Base-by-base conservation (phyloP, 2,329 filamentous ascomycete genomes). In the Golovinomyces cichoracearum region DNA sequence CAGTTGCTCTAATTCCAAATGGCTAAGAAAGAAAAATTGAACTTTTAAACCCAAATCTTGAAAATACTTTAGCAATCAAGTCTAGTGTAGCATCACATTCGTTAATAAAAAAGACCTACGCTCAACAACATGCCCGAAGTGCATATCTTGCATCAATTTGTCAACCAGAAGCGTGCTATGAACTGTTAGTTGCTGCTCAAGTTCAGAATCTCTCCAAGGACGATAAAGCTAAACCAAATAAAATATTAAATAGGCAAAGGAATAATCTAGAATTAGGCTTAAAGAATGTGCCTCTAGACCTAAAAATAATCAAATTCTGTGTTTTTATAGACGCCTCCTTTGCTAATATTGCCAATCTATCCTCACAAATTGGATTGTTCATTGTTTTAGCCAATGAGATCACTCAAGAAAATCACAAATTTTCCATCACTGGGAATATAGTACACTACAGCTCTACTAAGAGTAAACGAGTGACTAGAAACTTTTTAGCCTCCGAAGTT, bases 361-460 rank as follows among this genome's bases (percentile, higher is more conserved):
- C 38, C 23, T 55, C 45, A 3, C 31, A 56, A 26, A 50, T 57
- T 27, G 47, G 53, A 33, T 54, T 48, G 47, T 27, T 50, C 10
- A 53, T 56, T 25, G 42, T 53, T 17, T n/a, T 57, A 19, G 45
- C 23, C 5, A 56, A 55, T 41, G 27, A 51, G 31, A 21, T 1
- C 9, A 9, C n/a, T 7, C 21, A 19, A 5, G 22, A 7, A 12
- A 22, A 52, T 4, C 40, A 50, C 4, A n/a, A 38, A 7, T 55
- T 55, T 40, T 23, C 21, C 9, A 37, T 54, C 17, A 33, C 17
- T 13, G 46, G 50, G 0, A 56, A 55, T 45, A 7, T 56, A 2
- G 38, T 55, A 6, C 31, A 56, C 35, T 56, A 42, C 5, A 53
- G 40, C 37, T 51, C 9, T 35, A 53, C 25, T 1, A 57, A 56